Base-by-base conservation (phyloP, 2,329 filamentous ascomycete species). In the Trichoderma guizhouense region DNA sequence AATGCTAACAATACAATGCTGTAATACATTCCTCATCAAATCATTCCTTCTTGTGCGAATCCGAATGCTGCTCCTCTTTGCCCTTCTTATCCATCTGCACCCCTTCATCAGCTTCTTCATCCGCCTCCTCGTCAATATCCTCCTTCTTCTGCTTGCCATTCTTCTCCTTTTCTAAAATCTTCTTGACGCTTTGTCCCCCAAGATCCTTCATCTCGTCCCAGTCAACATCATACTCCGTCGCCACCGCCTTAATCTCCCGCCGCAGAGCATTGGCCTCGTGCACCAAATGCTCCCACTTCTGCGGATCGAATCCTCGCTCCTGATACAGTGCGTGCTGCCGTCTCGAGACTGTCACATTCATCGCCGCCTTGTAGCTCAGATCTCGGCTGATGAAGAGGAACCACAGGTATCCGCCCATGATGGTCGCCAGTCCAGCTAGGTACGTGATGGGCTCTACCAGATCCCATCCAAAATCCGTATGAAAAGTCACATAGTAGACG, bases 301-400 rank as follows among this genome's bases (percentile, higher is more conserved):
- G 84, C 26, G 93, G 79, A 77, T 97, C 91, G 75, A 98, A 93
- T 0, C 93, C 93, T 12, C 90, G 89, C 57, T 86, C 84, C 75
- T 92, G 86, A 79, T 98, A 97, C 12, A 97, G 84, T 67, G 90
- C 89, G 69, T 88, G 87, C 81, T 97, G 94, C 6, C 94, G 88
- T 43, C 90, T 87, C 47, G 89, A 93, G 47, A 97, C 92, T 7
- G 95, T 97, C 69, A 97, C 87, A 79, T 97, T 95, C 83, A 97
- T 90, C 32, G 95, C 94, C 3, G 91, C 91, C 75, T 92, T 91
- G 84, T 97, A 97, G 74, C 90, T 93, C 12, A 97, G 90, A 81
- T 97, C 94, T 24, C 93, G 89, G 82, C 95, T 97, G 83, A 97
- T 93, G 82, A 95, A 97, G 14, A 97, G 84, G 80, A 98, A 97